These are phyloP conservation scores for Leptographium procerum DNA, from an alignment of 2,329 filamentous ascomycete genomes.

Conservation along the genomic window DNA sequence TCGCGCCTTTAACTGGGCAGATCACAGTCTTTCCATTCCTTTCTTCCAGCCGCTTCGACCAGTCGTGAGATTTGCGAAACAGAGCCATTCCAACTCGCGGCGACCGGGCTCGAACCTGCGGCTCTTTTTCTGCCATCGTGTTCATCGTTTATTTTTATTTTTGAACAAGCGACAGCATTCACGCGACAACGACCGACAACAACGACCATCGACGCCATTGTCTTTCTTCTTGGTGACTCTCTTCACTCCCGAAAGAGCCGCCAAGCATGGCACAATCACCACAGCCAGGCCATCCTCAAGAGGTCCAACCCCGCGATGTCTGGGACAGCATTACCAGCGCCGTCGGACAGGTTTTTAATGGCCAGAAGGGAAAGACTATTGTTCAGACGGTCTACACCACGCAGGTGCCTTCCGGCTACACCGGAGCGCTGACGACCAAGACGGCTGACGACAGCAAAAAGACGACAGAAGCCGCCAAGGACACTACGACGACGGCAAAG, in stretches of 20 bases:
- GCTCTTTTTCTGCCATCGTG: no score
- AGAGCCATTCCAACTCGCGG: not conserved
- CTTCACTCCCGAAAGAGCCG: not conserved
- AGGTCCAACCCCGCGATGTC: not conserved
- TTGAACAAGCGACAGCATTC: not conserved
- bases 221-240: not conserved
- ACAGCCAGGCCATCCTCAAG: constrained; percentile 1
- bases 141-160: not conserved
- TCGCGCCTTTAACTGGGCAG: not conserved
- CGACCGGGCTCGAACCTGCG: not conserved
- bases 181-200: not conserved
- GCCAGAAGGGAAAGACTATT: not conserved
- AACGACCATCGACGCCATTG: not conserved
- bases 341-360: constrained; percentile 9
- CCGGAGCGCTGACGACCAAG: constrained; percentile 4
- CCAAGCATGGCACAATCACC: constrained; percentile 7
- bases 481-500: not conserved
- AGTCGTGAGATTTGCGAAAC: not conserved
- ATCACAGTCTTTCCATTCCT: not conserved
- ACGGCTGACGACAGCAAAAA: not conserved
- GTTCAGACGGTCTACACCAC: constrained; percentile 5
- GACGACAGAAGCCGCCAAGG: not conserved
- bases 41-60: no score
- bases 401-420: constrained; percentile 1
- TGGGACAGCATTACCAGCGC: constrained; percentile 12